A percentile compares a stretch with the other conserved stretches of the same genome.
Evolutionary conservation across 192 early-diverging fungal genomes (phyloP).

Genomic region (Podila clonocystis): DNA sequence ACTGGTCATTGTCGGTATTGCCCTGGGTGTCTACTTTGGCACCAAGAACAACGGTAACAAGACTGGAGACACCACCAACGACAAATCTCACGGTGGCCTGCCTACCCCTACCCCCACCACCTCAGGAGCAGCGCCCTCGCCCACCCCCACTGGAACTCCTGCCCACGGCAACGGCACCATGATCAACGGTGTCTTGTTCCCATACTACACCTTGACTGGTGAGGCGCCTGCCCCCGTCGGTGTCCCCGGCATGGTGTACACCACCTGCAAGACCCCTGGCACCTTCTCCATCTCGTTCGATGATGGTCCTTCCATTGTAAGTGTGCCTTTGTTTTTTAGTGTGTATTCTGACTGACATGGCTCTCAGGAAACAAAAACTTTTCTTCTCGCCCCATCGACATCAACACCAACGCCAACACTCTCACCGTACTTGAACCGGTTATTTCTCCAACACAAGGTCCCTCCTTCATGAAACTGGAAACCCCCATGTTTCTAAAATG

Average conservation of each 20-base stretch:
- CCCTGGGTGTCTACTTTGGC: slow-evolving; percentile 44
- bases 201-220: slow-evolving; percentile 37
- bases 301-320: slow-evolving; percentile 48
- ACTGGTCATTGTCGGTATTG: slow-evolving; percentile 30
- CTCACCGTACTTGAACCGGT: too few relatives aligned
- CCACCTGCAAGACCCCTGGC: slow-evolving; percentile 30
- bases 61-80: neutral
- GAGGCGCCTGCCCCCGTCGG: slow-evolving; percentile 19
- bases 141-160: neutral
- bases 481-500: neutral
- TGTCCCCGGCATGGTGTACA: slow-evolving; percentile 35
- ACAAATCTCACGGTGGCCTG: neutral
- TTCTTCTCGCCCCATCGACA: too few relatives aligned
- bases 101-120: slow-evolving; percentile 4
- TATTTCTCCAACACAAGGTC: neutral
- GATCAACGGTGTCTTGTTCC: slow-evolving; percentile 46
- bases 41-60: slow-evolving; percentile 17
- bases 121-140: neutral
- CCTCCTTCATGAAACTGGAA: neutral
- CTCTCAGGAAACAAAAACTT: too few relatives aligned
- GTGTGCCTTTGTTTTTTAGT: neutral
- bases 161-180: slow-evolving; percentile 34
- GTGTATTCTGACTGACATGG: neutral
- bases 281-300: slow-evolving; percentile 49
- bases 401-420: too few relatives aligned